Base-by-base conservation (phyloP, 2,329 filamentous ascomycete species). In the Periconia digitata region DNA sequence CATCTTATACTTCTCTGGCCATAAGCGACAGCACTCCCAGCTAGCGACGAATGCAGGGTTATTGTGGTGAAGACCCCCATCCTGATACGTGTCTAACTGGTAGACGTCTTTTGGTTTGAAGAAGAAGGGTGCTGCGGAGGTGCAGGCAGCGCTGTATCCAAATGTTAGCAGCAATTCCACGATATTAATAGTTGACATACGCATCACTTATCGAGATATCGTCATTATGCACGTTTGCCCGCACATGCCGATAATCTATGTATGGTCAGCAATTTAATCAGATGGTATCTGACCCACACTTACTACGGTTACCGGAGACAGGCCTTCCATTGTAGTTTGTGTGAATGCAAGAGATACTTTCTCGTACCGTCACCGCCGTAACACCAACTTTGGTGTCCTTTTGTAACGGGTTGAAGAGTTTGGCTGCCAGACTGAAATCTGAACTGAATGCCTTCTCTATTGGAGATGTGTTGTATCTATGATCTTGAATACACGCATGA, bases 11-110 rank as follows among this genome's bases (percentile, higher is more conserved):
- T 48, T 50, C 1, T 56, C 46, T 8, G 61, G 63, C 64, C 54
- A 67, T 6, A 67, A 34, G n/a, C 46, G 43, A 10, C 47, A 47
- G 15, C 41, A 50, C 42, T 67, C 62, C 50, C 50, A 62, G 17
- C 50, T 39, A 12, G 58, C 58, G 22, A 66, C 46, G 7, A 52
- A 53, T 2, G 58, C 41, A 1, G 60, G 63, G 43, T 67, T 66
- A 39, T 66, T 66, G 35, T 66, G 49, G n/a, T 58, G 40, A 3
- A 68, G 49, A 2, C 60, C 62, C 18, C 64, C 59, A 45, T 66
- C 63, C 48, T 67, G 56, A 41, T 56, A 68, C 1, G 53, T 63
- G 15, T 60, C 56, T 7, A 64, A 45, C 27, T 60, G 48, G 21
- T 50, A 36, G 2, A 67, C 42, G 8, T 54, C 44, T 24, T 58